Evolutionary conservation across 257 asterid species (phyloP).

Genomic region (Phtheirospermum japonicum): DNA sequence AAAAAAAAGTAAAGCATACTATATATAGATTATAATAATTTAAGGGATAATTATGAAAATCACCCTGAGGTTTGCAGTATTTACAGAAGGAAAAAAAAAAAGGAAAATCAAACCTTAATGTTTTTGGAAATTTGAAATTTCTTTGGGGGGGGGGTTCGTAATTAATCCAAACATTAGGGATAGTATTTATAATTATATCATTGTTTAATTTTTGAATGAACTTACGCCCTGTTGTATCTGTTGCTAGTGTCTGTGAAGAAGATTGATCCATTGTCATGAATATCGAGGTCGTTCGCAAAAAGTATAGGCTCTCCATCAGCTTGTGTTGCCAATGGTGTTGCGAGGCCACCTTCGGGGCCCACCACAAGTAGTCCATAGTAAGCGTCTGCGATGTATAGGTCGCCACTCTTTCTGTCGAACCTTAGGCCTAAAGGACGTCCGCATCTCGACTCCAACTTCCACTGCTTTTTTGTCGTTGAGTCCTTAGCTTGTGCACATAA

Average conservation of each 20-base stretch:
- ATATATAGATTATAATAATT: not conserved
- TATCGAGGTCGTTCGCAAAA: constrained; percentile 91
- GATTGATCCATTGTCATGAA: constrained; percentile 77
- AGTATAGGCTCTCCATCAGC: constrained; percentile 64
- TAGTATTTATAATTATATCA: not conserved
- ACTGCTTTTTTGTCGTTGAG: constrained; percentile 73
- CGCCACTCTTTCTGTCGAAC: constrained; percentile 59
- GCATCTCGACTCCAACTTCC: constrained; percentile 66
- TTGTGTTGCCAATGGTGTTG: constrained; percentile 61
- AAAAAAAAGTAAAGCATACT: not conserved
- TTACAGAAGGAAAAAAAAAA: not conserved
- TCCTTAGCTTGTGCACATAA: constrained; percentile 57
- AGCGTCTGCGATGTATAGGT: constrained; percentile 85
- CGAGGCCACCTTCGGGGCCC: constrained; percentile 76
- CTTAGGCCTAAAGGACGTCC: constrained; percentile 92
- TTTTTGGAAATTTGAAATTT: too few species aligned
- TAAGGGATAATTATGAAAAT: not conserved
- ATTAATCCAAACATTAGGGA: not conserved
- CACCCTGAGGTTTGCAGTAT: not conserved
- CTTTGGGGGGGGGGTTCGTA: too few species aligned
- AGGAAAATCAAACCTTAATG: too few species aligned
- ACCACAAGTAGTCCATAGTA: constrained; percentile 75
- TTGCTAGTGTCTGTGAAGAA: constrained; percentile 93
- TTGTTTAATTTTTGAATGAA: not conserved
- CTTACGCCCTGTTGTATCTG: constrained; percentile 73